Base-by-base conservation (phyloP, 2,329 filamentous ascomycete genomes). In the Colletotrichum sp. region DNA sequence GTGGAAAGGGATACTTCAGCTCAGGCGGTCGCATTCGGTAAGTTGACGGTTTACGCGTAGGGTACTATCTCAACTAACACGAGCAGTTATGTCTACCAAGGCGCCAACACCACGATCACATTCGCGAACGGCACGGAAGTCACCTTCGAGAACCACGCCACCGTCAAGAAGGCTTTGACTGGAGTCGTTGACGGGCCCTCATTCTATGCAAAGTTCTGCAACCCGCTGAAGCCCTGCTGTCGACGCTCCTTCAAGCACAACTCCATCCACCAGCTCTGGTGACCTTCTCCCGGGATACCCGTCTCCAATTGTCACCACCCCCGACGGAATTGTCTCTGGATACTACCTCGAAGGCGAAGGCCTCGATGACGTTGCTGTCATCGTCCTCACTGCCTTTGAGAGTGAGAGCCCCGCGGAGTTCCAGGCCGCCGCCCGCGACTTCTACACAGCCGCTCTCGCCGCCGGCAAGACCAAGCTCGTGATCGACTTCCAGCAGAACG, bases 391-490 rank as follows among this genome's bases (percentile, higher is more conserved):
- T 1, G 75, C 70, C 3, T 83, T 84, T 54, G 70, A 79, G 27
- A 76, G 67, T 31, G 65, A 76, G n/a, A 78, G 75, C 58, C 71
- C 79, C 1, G 61, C 76, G 43, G 81, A 84, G 67, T 86, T 85
- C 73, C 81, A 86, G 59, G 74, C 78, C 7, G 80, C 83, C 0
- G 77, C 77, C 51, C 77, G 78, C 43, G 77, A 82, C 29, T 84
- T 84, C 70, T 80, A 84, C 62, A 76, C 79, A 21, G 72, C 81
- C 6, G 81, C 82, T 16, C 75, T 80, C 3, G 83, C 84, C 8
- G 85, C 84, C 3, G 88, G 87, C 73, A 92, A 91, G 82, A 91
- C 86, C 43, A 91, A 90, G 80, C 85, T 93, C 0, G 87, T 93
- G 27, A 83, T 93, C 34, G 90, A 92, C 76, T 81, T 92, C 12